Evolutionary conservation across 306 rosid species (phyloP).

Genomic region (Inga laurina): DNA sequence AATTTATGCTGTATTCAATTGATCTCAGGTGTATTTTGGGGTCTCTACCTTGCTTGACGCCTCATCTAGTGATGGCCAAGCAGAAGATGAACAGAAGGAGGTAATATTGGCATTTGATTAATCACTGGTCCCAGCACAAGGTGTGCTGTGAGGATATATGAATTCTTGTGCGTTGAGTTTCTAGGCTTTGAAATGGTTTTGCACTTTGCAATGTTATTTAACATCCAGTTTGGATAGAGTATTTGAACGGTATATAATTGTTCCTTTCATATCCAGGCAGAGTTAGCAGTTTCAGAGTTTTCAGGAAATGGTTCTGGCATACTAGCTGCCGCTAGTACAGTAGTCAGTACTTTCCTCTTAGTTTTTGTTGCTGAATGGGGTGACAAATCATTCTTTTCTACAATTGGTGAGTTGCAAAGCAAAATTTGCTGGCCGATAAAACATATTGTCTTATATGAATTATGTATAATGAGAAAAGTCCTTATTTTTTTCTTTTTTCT

Average conservation of each 20-base stretch:
- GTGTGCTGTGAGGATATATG: slow-evolving; percentile 5
- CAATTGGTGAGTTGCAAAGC: slow-evolving; percentile 71
- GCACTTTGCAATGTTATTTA: not conserved
- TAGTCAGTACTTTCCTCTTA: slow-evolving; percentile 68
- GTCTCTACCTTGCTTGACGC: slow-evolving; percentile 93
- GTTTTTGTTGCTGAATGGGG: slow-evolving; percentile 99
- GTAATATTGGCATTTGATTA: slow-evolving; percentile 41
- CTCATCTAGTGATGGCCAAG: slow-evolving; percentile 65
- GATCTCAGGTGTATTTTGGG: slow-evolving; percentile 86
- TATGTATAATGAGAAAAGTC: not conserved
- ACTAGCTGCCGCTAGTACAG: slow-evolving; percentile 79
- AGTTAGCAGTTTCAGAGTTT: slow-evolving; percentile 86
- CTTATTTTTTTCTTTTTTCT: not conserved
- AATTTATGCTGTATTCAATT: slow-evolving; percentile 20
- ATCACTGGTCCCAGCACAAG: slow-evolving; percentile 17
- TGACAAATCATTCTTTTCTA: slow-evolving; percentile 94
- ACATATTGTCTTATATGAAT: slow-evolving; percentile 4
- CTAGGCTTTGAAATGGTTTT: slow-evolving; percentile 16
- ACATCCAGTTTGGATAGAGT: not conserved
- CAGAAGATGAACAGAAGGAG: slow-evolving; percentile 98
- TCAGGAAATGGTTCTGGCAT: slow-evolving; percentile 90
- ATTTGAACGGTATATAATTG: not conserved
- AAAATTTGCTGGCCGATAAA: slow-evolving; percentile 3
- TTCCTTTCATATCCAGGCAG: slow-evolving; percentile 78
- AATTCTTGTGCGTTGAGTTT: not conserved